A percentile compares a stretch with the other conserved stretches of the same genome.
phyloP scores from a whole-genome alignment of 2,329 filamentous ascomycete genomes.

The Erysiphe pulchra region DNA sequence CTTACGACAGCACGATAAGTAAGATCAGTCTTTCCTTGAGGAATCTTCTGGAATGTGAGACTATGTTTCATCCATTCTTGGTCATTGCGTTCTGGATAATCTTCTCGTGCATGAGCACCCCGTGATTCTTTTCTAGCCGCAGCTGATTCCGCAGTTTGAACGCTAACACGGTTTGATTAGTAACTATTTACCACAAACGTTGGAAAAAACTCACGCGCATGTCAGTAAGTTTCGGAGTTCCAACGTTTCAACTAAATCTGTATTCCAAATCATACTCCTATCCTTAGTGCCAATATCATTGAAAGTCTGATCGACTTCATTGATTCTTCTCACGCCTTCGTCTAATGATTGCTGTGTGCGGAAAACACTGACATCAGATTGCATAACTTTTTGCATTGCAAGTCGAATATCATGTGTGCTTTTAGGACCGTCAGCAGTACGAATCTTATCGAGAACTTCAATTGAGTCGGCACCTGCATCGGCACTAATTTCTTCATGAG shows the following conservation, averaged over 20 bases:
- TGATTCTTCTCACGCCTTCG: conserved; percentile 75
- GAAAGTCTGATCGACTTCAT: conserved; percentile 57
- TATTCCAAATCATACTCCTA: conserved; percentile 99
- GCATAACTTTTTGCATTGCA: conserved; percentile 96
- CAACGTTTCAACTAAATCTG: conserved; percentile 83
- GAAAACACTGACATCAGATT: conserved; percentile 92
- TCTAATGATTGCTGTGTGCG: conserved; percentile 67
- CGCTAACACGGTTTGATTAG: conserved; percentile 18
- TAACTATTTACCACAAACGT: neutral
- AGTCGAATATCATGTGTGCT: conserved; percentile 69
- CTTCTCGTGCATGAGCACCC: conserved; percentile 90
- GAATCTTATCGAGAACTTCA: conserved; percentile 58
- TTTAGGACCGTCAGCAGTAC: conserved; percentile 64
- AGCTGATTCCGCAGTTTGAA: conserved; percentile 76
- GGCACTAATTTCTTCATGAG: conserved; percentile 53
- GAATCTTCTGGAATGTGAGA: conserved; percentile 79
- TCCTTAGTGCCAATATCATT: conserved; percentile 82
- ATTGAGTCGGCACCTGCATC: conserved; percentile 81
- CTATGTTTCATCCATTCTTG: conserved; percentile 99
- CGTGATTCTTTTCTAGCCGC: conserved; percentile 92
- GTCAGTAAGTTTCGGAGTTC: conserved; percentile 89
- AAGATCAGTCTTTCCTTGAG: conserved; percentile 68
- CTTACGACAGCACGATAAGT: conserved; percentile 63
- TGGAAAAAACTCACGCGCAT: conserved; percentile 23
- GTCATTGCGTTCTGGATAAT: conserved; percentile 87